These are phyloP conservation scores for Exophiala aquamarina DNA, from an alignment of 2,329 filamentous ascomycete genomes.

Conservation along the genomic window DNA sequence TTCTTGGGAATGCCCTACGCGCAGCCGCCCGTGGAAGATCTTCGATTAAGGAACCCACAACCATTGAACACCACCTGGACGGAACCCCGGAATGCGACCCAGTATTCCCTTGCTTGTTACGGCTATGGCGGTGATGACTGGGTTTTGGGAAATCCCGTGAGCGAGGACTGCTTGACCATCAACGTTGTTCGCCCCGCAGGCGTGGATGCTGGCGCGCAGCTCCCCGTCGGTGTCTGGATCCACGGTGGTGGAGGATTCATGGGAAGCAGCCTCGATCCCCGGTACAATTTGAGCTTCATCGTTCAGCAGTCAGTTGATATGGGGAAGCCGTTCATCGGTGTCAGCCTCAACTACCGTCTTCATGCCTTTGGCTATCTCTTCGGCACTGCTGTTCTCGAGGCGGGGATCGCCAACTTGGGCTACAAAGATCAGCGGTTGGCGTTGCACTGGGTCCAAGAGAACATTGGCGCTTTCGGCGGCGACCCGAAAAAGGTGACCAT, in stretches of 20 bases:
- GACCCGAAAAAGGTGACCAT: slow-evolving; percentile 39
- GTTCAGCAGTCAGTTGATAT: slow-evolving; percentile 55
- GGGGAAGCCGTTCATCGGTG: slow-evolving; percentile 54
- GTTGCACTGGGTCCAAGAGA: slow-evolving; percentile 40
- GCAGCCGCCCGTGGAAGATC: slow-evolving; percentile 44
- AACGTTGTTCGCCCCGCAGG: slow-evolving; percentile 57
- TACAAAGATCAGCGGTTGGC: slow-evolving; percentile 41
- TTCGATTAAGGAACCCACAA: slow-evolving; percentile 55
- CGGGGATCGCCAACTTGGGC: slow-evolving; percentile 56
- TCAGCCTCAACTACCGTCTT: slow-evolving; percentile 56
- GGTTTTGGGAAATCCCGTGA: slow-evolving; percentile 34
- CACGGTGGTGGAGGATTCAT: slow-evolving; percentile 56
- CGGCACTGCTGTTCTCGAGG: slow-evolving; percentile 30
- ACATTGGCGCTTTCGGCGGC: slow-evolving; percentile 38
- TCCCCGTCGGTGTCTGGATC: slow-evolving; percentile 64
- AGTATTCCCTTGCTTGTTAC: slow-evolving; percentile 49
- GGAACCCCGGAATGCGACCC: slow-evolving; percentile 41
- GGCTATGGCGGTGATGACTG: slow-evolving; percentile 46
- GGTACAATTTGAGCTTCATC: slow-evolving; percentile 64
- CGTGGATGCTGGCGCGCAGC: slow-evolving; percentile 34
- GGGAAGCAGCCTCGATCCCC: slow-evolving; percentile 52
- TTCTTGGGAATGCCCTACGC: slow-evolving; percentile 34
- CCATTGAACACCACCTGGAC: slow-evolving; percentile 49
- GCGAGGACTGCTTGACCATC: slow-evolving; percentile 47
- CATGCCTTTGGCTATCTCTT: slow-evolving; percentile 55